phyloP scores from a whole-genome alignment of 352 stramenopile species.

The Phytophthora pistaciae region DNA sequence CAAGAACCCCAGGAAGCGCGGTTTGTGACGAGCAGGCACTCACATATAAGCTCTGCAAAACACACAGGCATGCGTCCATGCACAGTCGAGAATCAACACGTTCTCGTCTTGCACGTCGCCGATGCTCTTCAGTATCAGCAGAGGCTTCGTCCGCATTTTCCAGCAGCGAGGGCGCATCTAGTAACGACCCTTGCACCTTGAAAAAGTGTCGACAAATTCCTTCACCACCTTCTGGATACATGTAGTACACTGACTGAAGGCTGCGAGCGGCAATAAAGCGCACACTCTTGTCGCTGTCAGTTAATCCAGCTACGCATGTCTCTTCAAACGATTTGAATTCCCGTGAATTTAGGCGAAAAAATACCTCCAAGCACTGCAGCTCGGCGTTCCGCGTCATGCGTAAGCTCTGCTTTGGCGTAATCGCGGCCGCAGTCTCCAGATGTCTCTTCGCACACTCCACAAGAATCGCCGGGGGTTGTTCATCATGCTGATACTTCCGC shows the following conservation, averaged over 20 bases:
- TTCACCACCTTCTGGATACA: slow-evolving; percentile 78
- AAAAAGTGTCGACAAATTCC: slow-evolving; percentile 69
- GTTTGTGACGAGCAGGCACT: slow-evolving; percentile 70
- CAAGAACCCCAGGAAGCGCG: slow-evolving; percentile 62
- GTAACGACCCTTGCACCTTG: slow-evolving; percentile 33
- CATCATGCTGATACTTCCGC: slow-evolving; percentile 59
- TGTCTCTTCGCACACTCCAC: slow-evolving; percentile 52
- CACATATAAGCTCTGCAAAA: slow-evolving; percentile 70
- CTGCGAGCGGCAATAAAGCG: slow-evolving; percentile 53
- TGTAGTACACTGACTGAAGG: slow-evolving; percentile 81
- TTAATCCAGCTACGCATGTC: slow-evolving; percentile 47
- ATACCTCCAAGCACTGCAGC: slow-evolving; percentile 66
- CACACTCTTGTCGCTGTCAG: slow-evolving; percentile 66
- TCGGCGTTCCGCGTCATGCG: slow-evolving; percentile 46
- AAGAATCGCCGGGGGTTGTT: slow-evolving; percentile 58
- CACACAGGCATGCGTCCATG: slow-evolving; percentile 52
- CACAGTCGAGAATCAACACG: slow-evolving; percentile 26
- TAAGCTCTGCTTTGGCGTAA: slow-evolving; percentile 31
- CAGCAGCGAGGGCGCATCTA: slow-evolving; percentile 27
- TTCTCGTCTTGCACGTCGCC: slow-evolving; percentile 5
- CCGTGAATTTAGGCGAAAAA: slow-evolving; percentile 69
- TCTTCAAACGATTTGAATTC: slow-evolving; percentile 68
- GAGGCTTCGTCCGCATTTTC: background rate
- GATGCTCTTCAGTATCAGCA: slow-evolving; percentile 10
- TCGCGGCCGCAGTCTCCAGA: slow-evolving; percentile 30